Conservation (phyloP, 2,329 filamentous ascomycete genomes). For the Colletotrichum musae region DNA sequence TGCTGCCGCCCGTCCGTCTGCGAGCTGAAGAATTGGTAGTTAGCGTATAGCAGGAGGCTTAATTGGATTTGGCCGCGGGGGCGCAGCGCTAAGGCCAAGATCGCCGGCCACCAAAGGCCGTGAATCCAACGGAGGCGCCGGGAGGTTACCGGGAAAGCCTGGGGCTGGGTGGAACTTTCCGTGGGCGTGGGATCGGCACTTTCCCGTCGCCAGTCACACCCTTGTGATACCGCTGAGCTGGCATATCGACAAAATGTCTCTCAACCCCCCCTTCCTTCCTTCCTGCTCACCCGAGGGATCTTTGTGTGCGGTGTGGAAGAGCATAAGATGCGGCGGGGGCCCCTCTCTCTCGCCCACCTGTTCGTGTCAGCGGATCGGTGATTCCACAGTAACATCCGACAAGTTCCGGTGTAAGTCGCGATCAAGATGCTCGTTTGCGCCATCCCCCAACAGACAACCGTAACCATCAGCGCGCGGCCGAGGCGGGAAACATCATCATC, state of each 20-base stretch:
- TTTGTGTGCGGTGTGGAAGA: too few relatives aligned
- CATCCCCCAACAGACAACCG: conserved; percentile 15
- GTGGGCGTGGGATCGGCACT: conserved; percentile 6
- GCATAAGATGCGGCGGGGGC: background rate
- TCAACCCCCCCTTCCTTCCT: background rate
- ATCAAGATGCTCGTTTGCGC: conserved; percentile 34
- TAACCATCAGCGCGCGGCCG: background rate
- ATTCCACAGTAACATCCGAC: background rate
- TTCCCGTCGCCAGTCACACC: background rate
- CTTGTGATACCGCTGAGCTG: conserved; percentile 8
- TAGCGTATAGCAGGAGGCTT: background rate
- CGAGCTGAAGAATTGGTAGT: background rate
- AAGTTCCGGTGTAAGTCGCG: background rate
- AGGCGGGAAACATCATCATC: background rate
- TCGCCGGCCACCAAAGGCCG: conserved; percentile 15
- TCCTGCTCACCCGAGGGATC: too few relatives aligned
- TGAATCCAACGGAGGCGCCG: conserved; percentile 8
- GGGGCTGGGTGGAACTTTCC: conserved; percentile 7
- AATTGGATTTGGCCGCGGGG: background rate
- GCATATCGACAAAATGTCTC: background rate
- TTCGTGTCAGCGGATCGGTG: background rate
- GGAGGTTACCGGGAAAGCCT: conserved; percentile 29
- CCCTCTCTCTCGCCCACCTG: background rate
- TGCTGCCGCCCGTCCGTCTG: too few relatives aligned
- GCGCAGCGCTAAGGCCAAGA: conserved; percentile 1